phyloP scores from a whole-genome alignment of 495 filamentous ascomycete species.

The Penicillium maclennaniae region DNA sequence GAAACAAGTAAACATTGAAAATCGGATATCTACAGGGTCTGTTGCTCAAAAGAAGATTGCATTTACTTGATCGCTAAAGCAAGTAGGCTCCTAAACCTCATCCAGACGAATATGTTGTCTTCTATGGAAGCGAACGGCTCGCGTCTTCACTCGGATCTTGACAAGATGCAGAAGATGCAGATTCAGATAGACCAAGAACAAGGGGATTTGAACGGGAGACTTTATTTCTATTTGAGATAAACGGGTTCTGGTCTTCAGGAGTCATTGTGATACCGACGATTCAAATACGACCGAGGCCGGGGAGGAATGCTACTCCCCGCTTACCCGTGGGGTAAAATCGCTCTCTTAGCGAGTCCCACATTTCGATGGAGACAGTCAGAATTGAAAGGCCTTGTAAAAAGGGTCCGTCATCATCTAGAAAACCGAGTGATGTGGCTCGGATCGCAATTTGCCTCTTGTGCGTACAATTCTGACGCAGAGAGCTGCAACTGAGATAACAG shows the following conservation, averaged over 20 bases:
- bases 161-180: background rate
- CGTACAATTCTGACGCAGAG: background rate
- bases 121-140: constrained; percentile 43
- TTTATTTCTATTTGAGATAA: too few species aligned
- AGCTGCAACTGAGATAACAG: background rate
- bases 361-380: background rate
- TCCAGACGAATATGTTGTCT: constrained; percentile 39
- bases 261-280: background rate
- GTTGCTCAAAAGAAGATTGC: constrained; percentile 14
- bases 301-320: constrained; percentile 1
- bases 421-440: background rate
- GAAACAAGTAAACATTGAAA: background rate
- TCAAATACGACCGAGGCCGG: constrained; percentile 2
- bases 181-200: background rate
- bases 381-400: background rate
- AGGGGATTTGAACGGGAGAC: too few species aligned
- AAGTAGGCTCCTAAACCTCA: constrained; percentile 37
- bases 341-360: background rate
- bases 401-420: background rate
- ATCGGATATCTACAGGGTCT: background rate
- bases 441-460: background rate
- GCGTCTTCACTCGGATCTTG: constrained; percentile 23
- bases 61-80: constrained; percentile 39
- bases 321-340: constrained; percentile 4
- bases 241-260: background rate